Base-by-base conservation (phyloP, 371 early-diverging fungal species). In the Syncephalastrum monosporum region DNA sequence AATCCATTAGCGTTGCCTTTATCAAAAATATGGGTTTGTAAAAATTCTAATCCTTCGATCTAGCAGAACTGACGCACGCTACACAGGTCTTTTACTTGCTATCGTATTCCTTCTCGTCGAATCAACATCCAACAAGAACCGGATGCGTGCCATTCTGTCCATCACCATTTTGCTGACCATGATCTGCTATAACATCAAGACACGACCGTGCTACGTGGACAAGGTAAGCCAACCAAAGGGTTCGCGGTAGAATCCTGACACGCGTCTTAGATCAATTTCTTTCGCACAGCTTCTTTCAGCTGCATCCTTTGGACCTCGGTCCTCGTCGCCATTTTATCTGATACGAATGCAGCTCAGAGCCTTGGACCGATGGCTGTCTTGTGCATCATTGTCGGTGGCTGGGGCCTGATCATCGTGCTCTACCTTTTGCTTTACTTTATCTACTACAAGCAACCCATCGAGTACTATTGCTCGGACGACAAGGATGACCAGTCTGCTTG, bases 1-100 rank as follows among this genome's bases (percentile, higher is more conserved):
- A 81, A 47, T 83, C 88, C 8, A 85, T 84, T 42, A 82, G 86
- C 33, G 82, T 87, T 5, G 90, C 87, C 1, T 85, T 87, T 46
- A 80, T 86, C 45, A 89, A 89, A 59, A 88, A 89, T 60, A 82
- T 84, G 79, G 81, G 84, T 77, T 75, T 55, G 48, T 8, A 8
- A 1, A 21, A 1, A 21, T 21, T 21, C 21, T 1, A 21, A 21
- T 21, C 2, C 21, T 21, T 21, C 2, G 21, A 21, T 21, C 21
- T 21, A 21, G 21, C 21, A 21, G 21, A 21, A 21, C 21, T 21
- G 21, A 21, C 21, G 2, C 21, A 21, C 21, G 21, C 21, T 21
- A 21, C 21, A 17, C n/a, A 63, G 82, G 82, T 49, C 65, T 84
- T 1, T 47, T 84, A 13, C 59, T 82, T 5, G 81, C 81, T 1